Evolutionary conservation across 129 eudicot genomes (phyloP), one percentile per base, ranked within the genome.

Genomic region (Deinandra increscens): DNA sequence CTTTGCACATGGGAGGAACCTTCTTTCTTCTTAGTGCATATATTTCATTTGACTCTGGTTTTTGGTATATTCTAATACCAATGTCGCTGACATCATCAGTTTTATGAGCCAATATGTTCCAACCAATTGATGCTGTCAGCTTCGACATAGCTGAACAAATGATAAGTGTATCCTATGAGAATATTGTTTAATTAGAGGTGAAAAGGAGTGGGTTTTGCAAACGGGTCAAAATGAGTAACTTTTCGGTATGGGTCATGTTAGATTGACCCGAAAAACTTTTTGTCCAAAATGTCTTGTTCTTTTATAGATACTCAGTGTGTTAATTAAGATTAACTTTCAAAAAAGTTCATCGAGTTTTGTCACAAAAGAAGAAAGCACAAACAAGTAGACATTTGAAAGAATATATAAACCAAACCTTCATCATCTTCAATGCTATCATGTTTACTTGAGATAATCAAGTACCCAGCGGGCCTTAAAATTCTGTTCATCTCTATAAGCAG

Each of bases 51-150:
- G 92, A 73, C 79, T 87, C 95, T 49, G 99, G 97, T 76, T 93
- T 93, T 73, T 89, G 97, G 75, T 89, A 93, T 66, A 93, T 87
- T 75, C 89, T 85, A 61, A 89, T 75, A 49, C 91, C 87, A 9
- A 93, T 76, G 37, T 93, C 99, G 41, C 95, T 89, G 71, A 82
- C 81, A 53, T 89, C 99, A 84, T 87, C 97, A 31, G 85, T 80
- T 85, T 87, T 93, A 82, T 93, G 93, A 78, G 97, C 97, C 80
- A 93, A 79, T 58, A 89, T 75, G 75, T 93, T 93, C 99, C 99
- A 93, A 65, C 99, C 91, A 55, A 93, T 75, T 41, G 93, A 89
- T 55, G 95, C 84, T 26, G 95, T 89, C 72, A 87, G 63, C 65
- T 63, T 79, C 62, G 95, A 77, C 87, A 93, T 84, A 61, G 85